Percentiles rank a stretch among this genome's conserved stretches.
These are phyloP conservation scores for Rhododendron ovatum DNA, from an alignment of 148 eudicot genomes.

Conservation along the genomic window DNA sequence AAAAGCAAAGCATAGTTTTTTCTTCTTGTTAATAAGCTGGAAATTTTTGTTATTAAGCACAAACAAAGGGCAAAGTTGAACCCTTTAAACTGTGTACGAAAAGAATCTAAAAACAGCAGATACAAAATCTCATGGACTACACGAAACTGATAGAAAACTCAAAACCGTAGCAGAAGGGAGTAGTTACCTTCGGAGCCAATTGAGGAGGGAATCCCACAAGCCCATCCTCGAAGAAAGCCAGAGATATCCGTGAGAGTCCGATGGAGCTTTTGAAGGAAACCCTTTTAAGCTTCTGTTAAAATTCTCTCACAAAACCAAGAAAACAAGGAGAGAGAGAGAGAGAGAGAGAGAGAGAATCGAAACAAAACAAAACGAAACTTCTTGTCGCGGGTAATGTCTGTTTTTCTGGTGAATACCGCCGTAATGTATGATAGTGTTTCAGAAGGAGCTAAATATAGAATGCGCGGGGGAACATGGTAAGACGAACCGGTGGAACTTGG, in stretches of 20 bases:
- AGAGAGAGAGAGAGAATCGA: background rate
- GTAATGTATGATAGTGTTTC: background rate
- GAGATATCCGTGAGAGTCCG: background rate
- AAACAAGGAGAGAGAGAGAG: background rate
- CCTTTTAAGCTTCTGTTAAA: background rate
- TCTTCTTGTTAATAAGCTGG: background rate
- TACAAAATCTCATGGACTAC: background rate
- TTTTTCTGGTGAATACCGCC: background rate
- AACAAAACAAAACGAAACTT: background rate
- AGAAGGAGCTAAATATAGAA: background rate
- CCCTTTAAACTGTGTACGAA: background rate
- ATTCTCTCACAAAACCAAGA: background rate
- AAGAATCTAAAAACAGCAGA: background rate
- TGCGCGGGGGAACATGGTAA: background rate
- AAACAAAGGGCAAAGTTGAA: background rate
- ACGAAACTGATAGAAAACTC: background rate
- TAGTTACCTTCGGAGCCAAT: constrained; percentile 2
- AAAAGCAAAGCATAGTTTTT: background rate
- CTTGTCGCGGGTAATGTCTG: background rate
- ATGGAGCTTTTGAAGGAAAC: background rate
- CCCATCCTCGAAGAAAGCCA: background rate
- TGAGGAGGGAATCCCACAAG: constrained; percentile 2
- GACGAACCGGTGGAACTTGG: background rate
- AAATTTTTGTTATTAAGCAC: background rate
- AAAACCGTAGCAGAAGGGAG: background rate